Evolutionary conservation across 768 basidiomycete species (phyloP).

Genomic region (Psilocybe cyanescens): DNA sequence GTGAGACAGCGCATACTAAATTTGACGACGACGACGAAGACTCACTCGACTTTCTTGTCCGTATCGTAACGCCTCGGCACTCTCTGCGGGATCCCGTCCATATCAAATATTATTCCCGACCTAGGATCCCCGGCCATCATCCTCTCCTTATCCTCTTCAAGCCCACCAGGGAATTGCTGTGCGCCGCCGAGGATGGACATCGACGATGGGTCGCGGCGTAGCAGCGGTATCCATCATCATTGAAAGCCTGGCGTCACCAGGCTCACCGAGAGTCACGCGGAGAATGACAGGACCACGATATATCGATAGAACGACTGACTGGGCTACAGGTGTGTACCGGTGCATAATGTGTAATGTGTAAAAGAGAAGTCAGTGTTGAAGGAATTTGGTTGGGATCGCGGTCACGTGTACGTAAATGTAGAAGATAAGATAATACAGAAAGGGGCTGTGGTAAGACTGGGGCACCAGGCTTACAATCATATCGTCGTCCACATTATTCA

Average conservation of each 20-base stretch:
- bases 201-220: slow-evolving; percentile 45
- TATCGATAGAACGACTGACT: too few relatives aligned
- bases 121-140: slow-evolving; percentile 13
- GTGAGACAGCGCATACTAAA: not conserved
- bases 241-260: too few relatives aligned
- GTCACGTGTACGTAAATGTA: too few relatives aligned
- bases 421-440: too few relatives aligned
- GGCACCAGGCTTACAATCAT: too few relatives aligned
- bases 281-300: too few relatives aligned
- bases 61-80: slow-evolving; percentile 92
- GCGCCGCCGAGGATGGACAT: slow-evolving; percentile 10
- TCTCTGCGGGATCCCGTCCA: slow-evolving; percentile 88
- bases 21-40: slow-evolving; percentile 13
- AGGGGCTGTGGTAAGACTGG: too few relatives aligned
- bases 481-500: slow-evolving; percentile 34
- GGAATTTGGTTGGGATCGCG: slow-evolving; percentile 13
- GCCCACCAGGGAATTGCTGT: slow-evolving; percentile 44
- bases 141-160: slow-evolving; percentile 35
- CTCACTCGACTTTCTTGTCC: slow-evolving; percentile 87
- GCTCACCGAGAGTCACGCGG: too few relatives aligned
- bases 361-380: too few relatives aligned
- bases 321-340: too few relatives aligned
- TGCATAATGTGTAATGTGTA: too few relatives aligned
- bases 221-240: slow-evolving; percentile 51
- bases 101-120: slow-evolving; percentile 70